Evolutionary conservation across 352 stramenopile genomes (phyloP).

Genomic region (Pythium brassicae): DNA sequence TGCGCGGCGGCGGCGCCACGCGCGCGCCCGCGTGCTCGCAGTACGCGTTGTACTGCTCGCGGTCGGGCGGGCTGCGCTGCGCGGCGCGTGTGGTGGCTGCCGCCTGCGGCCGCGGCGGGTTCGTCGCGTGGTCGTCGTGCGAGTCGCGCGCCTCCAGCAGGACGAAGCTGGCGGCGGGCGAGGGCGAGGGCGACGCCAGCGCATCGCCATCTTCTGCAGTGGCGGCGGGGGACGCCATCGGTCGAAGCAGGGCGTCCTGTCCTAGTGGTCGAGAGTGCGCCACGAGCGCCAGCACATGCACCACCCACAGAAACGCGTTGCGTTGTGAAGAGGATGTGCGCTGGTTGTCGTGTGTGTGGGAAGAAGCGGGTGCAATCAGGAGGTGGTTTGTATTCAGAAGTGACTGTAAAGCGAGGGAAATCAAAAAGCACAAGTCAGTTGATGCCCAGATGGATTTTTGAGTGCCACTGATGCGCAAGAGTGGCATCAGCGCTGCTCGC

Average conservation of each 20-base stretch:
- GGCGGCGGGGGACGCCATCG: neutral
- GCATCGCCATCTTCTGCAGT: neutral
- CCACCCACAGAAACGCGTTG: neutral
- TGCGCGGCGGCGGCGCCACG: neutral
- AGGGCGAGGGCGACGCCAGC: slow-evolving; percentile 17
- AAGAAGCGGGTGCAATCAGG: too few relatives aligned
- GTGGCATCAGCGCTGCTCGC: neutral
- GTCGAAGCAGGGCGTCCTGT: too few relatives aligned
- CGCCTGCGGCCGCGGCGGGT: neutral
- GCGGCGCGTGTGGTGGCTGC: slow-evolving; percentile 9
- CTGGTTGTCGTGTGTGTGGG: too few relatives aligned
- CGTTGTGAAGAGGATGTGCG: too few relatives aligned
- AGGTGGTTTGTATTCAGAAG: too few relatives aligned
- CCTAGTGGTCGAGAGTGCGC: neutral
- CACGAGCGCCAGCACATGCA: neutral
- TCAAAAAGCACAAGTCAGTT: too few relatives aligned
- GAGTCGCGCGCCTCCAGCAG: slow-evolving; percentile 50
- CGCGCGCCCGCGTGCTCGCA: neutral
- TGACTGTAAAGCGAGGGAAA: too few relatives aligned
- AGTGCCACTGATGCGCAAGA: too few relatives aligned
- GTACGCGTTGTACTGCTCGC: neutral
- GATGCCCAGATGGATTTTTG: too few relatives aligned
- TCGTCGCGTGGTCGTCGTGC: slow-evolving; percentile 10
- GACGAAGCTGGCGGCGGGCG: slow-evolving; percentile 58
- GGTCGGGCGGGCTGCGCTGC: neutral